Base-by-base conservation (phyloP, 2,329 filamentous ascomycete genomes). In the Fusarium chuoi region DNA sequence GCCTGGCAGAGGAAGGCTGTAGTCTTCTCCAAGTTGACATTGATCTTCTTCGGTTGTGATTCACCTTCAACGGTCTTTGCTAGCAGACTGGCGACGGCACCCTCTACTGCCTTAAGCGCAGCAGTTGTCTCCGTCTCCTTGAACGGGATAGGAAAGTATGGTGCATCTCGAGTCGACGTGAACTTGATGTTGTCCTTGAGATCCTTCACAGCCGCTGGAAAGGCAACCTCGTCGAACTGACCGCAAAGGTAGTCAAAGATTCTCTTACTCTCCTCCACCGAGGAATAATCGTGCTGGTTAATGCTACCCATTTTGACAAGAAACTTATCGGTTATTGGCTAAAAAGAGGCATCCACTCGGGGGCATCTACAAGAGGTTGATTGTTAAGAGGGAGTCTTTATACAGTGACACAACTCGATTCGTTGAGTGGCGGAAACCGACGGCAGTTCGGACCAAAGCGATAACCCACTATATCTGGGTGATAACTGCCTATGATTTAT, bases 101-200 rank as follows among this genome's bases (percentile, higher is more conserved):
- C 83, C 36, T 87, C 85, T 9, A 87, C 74, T 0, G 84, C 84
- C 64, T 86, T 87, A 24, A 86, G 71, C 1, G 85, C 85, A 12
- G 83, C 83, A 3, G 79, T 78, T 7, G 83, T 79, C 66, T 87
- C 85, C 0, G 84, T 85, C 71, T 87, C 85, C 52, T 86, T 86
- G 75, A 86, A 85, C 0, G 85, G 85, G 18, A 85, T 85, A 0
- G 85, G 85, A 38, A 86, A 87, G 69, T 85, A 86, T 1, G 83
- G 82, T 57, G 71, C 73, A 69, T 85, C 81, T 22, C 78, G 79
- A 7, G 75, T 68, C 18, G 81, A 80, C 0, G 78, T 80, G 58
- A 85, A 83, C 3, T 75, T 66, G n/a, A 84, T 77, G 41, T 75
- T 73, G 6, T 64, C 35, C 35, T 68, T 72, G 12, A 79, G 71